Evolutionary conservation across 768 basidiomycete genomes (phyloP), one percentile per base, ranked within the genome.

Genomic region (Daedalea quercina): DNA sequence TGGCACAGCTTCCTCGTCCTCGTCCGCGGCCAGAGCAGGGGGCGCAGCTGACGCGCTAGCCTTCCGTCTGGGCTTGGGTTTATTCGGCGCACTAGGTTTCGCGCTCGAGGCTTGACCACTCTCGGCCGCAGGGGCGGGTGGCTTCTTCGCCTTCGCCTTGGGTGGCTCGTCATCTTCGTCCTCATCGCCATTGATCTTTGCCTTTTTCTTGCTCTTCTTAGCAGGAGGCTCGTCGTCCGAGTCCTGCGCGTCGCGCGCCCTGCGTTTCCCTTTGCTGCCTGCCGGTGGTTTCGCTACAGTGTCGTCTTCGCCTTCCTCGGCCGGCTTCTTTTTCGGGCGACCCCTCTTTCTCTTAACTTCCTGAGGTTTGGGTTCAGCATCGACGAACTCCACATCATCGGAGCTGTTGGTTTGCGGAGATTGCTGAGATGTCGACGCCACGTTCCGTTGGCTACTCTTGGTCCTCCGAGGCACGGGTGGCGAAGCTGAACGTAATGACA

Each of bases 181-280:
- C n/a, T 58, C 61, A 31, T 59, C 64, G 35, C 57, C 55, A 15
- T 61, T 53, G 26, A 60, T 54, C 22, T 58, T 43, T 15, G 24
- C 26, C 54, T 51, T 51, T 54, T 50, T 60, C 60, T 41, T 57
- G 47, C 12, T 28, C 54, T 42, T 34, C 56, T 53, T 50, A 57
- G 53, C 4, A 24, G 28, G 20, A 20, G 12, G 33, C 48, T 52
- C 42, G 15, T n/a, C 50, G 42, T 51, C 50, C n/a, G 35, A 23
- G 6, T 43, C 41, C 3, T 25, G 20, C 17, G 41, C 42, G 24
- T 44, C 42, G 8, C 17, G 7, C 7, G 17, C 44, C 34, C 40
- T 53, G 11, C 44, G 40, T 25, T 53, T 46, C n/a, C 52, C 44
- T 24, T 53, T 45, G 13, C 44, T 23, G 22, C 47, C 25, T 9